Base-by-base conservation (phyloP, 345 rosid species). In the Cardiospermum halicacabum region DNA sequence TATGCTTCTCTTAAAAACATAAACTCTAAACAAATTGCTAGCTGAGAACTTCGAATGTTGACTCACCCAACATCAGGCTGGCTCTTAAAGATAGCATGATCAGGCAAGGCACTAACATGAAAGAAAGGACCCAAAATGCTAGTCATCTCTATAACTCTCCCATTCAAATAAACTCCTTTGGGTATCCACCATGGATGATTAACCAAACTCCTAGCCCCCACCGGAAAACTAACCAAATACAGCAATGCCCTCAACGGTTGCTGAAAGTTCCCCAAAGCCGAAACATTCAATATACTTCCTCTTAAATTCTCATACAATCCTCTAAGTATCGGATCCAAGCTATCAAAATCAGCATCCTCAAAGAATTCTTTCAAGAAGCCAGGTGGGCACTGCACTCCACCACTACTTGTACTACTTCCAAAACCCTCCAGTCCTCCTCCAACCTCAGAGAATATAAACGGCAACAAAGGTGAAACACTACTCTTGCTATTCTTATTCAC, bases 1-100 rank as follows among this genome's bases (percentile, higher is more conserved):
- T 11, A 62, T 6, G 45, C 55, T 34, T n/a, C 12, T 4, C 28
- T n/a, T 18, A 5, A 19, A 21, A 62, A 7, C n/a, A 4, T 30
- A 25, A 48, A 4, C 19, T 25, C 25, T n/a, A 6, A 50, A 3
- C 64, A 7, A 51, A n/a, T n/a, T n/a, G n/a, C n/a, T n/a, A n/a
- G n/a, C n/a, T n/a, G n/a, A n/a, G n/a, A n/a, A n/a, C n/a, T n/a
- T n/a, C n/a, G n/a, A 72, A 18, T 25, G 19, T 12, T 32, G 53
- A 80, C 95, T 91, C 72, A 91, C 99, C 96, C 97, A 60, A 94
- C 93, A 77, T 94, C 99, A 28, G 97, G 99, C 66, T 83, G 91
- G 82, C 87, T 84, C 88, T 89, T 89, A 78, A 94, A 94, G 56
- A 82, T 83, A 28, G 83, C 54, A 24, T 80, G 79, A 82, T 94